phyloP scores from a whole-genome alignment of 192 early-diverging fungal genomes.

The Coemansia sp. region DNA sequence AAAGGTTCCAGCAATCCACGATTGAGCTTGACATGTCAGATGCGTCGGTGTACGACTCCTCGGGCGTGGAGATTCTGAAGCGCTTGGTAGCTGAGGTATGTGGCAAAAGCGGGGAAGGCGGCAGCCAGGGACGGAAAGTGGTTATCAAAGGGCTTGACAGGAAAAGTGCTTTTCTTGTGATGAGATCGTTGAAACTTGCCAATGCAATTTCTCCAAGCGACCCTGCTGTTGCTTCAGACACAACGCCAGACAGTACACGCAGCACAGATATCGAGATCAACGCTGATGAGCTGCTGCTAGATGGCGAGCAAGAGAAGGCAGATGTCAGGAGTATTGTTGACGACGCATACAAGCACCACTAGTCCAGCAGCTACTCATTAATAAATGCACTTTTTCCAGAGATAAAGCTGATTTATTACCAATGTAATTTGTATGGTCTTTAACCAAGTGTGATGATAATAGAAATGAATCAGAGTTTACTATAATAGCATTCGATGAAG shows the following conservation, averaged over 20 bases:
- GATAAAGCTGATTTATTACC: too few relatives aligned
- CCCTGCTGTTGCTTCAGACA: neutral
- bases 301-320: neutral
- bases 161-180: neutral
- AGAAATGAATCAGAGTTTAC: too few relatives aligned
- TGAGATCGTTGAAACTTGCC: neutral
- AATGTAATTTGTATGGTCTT: too few relatives aligned
- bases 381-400: too few relatives aligned
- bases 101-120: neutral
- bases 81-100: neutral
- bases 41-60: neutral
- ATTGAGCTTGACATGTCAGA: conserved; percentile 2
- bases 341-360: conserved; percentile 1
- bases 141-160: neutral
- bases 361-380: too few relatives aligned
- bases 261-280: neutral
- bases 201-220: neutral
- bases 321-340: neutral
- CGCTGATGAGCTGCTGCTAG: neutral
- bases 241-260: neutral
- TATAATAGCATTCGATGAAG: too few relatives aligned
- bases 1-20: neutral
- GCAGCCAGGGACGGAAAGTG: neutral
- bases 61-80: neutral
- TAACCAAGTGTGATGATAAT: too few relatives aligned